phyloP scores from a whole-genome alignment of 2,329 filamentous ascomycete species.

The Phoma herbarum region DNA sequence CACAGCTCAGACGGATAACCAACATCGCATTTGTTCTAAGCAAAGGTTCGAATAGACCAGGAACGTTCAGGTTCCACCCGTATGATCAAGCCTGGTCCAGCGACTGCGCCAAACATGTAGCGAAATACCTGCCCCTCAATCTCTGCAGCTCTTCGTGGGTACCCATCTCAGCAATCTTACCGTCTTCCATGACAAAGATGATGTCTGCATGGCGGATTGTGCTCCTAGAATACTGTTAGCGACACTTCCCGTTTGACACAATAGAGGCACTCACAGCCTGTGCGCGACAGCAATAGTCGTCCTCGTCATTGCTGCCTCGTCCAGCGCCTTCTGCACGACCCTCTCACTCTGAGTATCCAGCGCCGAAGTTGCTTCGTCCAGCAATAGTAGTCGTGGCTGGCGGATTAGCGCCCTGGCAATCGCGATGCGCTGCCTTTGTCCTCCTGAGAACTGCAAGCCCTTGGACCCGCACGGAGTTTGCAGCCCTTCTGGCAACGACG shows the following conservation, averaged over 20 bases:
- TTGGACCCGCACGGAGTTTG: conserved; percentile 28
- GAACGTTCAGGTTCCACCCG: not conserved
- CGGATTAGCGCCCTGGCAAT: conserved; percentile 75
- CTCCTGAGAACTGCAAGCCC: conserved; percentile 73
- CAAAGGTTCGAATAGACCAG: not conserved
- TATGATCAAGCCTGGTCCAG: conserved; percentile 11
- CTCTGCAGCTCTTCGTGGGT: conserved; percentile 46
- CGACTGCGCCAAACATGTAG: conserved; percentile 15
- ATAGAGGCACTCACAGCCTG: conserved; percentile 56
- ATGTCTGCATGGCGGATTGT: conserved; percentile 51
- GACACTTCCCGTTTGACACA: not conserved
- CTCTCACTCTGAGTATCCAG: conserved; percentile 74
- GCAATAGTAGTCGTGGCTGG: conserved; percentile 63
- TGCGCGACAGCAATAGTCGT: conserved; percentile 56
- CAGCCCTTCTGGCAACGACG: conserved; percentile 33
- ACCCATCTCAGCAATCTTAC: conserved; percentile 50
- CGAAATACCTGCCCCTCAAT: conserved; percentile 22
- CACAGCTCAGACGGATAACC: not conserved
- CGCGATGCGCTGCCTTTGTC: conserved; percentile 79
- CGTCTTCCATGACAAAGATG: conserved; percentile 53
- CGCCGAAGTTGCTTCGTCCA: conserved; percentile 68
- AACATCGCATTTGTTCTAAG: not conserved
- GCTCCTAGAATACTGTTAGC: conserved; percentile 23
- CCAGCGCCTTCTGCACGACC: conserved; percentile 73
- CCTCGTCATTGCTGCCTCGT: conserved; percentile 57